Conservation (phyloP, 2,329 filamentous ascomycete genomes). For the Volutella citrinella region DNA sequence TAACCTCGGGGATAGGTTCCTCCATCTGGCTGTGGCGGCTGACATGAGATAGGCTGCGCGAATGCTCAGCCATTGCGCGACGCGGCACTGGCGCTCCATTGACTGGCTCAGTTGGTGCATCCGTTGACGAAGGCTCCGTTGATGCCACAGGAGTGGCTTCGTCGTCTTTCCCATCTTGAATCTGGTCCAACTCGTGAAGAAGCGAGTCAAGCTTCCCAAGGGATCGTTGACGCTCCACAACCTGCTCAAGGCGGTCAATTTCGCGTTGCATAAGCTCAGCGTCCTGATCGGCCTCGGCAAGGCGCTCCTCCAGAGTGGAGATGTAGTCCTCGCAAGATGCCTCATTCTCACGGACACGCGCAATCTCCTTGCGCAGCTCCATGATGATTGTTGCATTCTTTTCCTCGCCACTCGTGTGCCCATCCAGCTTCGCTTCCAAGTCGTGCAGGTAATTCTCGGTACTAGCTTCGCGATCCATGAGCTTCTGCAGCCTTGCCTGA, state of each 20-base stretch:
- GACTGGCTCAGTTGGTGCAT: conserved; percentile 29
- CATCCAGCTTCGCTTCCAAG: conserved; percentile 85
- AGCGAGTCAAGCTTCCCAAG: conserved; percentile 92
- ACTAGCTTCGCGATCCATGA: conserved; percentile 85
- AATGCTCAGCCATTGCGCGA: conserved; percentile 48
- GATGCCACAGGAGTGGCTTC: conserved; percentile 32
- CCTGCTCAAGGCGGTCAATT: conserved; percentile 88
- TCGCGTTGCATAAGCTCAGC: conserved; percentile 96
- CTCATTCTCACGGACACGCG: conserved; percentile 85
- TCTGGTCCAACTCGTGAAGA: conserved; percentile 82
- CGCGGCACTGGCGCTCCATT: conserved; percentile 40
- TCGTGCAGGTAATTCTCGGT: conserved; percentile 93
- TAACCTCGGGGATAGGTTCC: conserved; percentile 53
- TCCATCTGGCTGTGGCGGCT: conserved; percentile 53
- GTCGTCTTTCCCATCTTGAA: conserved; percentile 54
- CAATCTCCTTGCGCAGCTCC: conserved; percentile 88
- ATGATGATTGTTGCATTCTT: conserved; percentile 82
- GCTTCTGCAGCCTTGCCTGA: conserved; percentile 84
- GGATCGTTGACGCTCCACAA: conserved; percentile 91
- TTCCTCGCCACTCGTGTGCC: conserved; percentile 87
- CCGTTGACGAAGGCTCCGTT: conserved; percentile 6
- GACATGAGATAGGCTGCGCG: conserved; percentile 51
- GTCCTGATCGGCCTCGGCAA: conserved; percentile 95
- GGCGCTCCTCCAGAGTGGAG: conserved; percentile 88
- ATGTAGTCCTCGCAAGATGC: conserved; percentile 93